Conservation (phyloP, 23 red algal genomes). For the Gracilaria gracilis region DNA sequence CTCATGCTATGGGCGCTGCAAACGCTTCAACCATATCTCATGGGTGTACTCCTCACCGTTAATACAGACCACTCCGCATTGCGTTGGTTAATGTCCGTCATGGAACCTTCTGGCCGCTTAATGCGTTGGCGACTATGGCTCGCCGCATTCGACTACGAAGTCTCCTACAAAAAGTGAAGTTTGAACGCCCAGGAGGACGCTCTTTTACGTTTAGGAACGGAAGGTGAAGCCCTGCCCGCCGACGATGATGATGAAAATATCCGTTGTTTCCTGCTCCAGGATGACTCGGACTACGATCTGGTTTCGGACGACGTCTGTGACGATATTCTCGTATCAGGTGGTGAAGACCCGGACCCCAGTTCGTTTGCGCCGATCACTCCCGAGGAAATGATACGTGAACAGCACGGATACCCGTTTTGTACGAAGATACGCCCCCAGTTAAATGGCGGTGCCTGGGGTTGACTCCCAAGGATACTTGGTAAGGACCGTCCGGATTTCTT, state of each 20-base stretch:
- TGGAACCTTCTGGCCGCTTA: too few species aligned
- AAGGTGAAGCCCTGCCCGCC: too few species aligned
- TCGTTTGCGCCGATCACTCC: neutral
- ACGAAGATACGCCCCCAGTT: neutral
- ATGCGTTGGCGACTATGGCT: too few species aligned
- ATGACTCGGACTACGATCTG: too few species aligned
- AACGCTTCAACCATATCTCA: neutral
- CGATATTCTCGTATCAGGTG: neutral
- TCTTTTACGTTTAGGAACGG: too few species aligned
- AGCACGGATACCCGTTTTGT: slow-evolving; percentile 11
- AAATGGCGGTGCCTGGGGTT: slow-evolving; percentile 1
- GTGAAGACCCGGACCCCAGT: neutral
- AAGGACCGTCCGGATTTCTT: neutral
- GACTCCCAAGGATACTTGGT: neutral
- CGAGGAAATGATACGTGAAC: neutral
- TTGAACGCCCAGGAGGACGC: too few species aligned
- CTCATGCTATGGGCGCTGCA: neutral
- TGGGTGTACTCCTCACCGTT: neutral
- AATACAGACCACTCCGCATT: neutral
- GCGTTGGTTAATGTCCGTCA: too few species aligned
- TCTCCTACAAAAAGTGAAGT: too few species aligned
- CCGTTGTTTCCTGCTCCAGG: too few species aligned
- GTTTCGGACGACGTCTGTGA: too few species aligned
- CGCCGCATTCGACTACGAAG: too few species aligned
- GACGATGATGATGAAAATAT: too few species aligned